Percentiles rank a stretch among this genome's conserved stretches.
Conservation (phyloP, 2,329 filamentous ascomycete genomes). For the Botrytis aclada region DNA sequence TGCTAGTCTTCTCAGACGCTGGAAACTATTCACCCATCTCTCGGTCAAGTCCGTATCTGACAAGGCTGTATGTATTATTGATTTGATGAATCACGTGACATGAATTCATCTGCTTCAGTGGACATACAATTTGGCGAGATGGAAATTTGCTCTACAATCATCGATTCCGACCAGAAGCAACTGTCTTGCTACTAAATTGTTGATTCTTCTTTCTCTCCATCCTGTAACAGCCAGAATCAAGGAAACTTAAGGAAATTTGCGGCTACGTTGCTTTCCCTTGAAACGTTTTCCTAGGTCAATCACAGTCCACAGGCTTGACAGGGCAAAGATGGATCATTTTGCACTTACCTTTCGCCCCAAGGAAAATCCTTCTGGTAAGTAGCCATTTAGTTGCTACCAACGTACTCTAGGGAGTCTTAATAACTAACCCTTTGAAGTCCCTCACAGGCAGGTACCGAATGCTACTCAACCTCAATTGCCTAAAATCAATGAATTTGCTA, state of each 20-base stretch:
- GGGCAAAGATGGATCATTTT: neutral
- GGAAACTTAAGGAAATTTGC: neutral
- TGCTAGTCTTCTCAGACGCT: neutral
- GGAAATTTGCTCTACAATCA: neutral
- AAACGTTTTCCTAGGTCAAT: neutral
- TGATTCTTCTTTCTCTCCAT: neutral
- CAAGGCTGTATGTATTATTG: neutral
- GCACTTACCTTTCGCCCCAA: neutral
- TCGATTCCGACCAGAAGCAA: neutral
- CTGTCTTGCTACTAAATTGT: neutral
- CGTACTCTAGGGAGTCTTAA: neutral
- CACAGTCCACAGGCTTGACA: neutral
- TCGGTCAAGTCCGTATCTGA: neutral
- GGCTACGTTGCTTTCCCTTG: neutral
- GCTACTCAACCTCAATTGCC: neutral
- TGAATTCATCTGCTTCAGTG: neutral
- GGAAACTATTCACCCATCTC: neutral
- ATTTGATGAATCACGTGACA: neutral
- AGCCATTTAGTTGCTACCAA: neutral
- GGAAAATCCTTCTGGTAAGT: neutral
- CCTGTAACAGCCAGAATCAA: neutral
- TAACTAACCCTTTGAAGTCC: neutral
- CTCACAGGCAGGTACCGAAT: neutral
- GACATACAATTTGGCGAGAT: neutral
- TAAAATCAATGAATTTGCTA: neutral